Evolutionary conservation across 805 yeast species (phyloP).

Genomic region (Wickerhamiella sorbophila): DNA sequence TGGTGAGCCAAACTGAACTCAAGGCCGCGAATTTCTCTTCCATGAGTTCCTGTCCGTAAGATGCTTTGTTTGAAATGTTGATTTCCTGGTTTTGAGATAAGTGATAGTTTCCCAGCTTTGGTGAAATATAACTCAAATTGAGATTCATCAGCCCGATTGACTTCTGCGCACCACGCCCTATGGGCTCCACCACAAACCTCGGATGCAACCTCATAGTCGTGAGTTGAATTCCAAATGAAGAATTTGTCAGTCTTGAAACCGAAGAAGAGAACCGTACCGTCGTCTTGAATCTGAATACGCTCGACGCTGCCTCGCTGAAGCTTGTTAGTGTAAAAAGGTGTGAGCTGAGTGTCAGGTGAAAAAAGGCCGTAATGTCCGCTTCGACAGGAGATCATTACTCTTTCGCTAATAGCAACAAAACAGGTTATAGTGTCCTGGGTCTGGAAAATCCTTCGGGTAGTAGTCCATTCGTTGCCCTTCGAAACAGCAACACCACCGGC

Average conservation of each 20-base stretch:
- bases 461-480: conserved; percentile 7
- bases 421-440: conserved; percentile 21
- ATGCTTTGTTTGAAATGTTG: conserved; percentile 14
- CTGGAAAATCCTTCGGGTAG: not conserved
- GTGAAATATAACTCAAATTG: conserved; percentile 39
- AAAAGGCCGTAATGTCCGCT: conserved; percentile 18
- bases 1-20: conserved; percentile 33
- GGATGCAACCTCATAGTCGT: conserved; percentile 51
- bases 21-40: conserved; percentile 75
- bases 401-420: conserved; percentile 2
- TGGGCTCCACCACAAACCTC: conserved; percentile 87
- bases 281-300: conserved; percentile 35
- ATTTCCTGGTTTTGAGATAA: conserved; percentile 8
- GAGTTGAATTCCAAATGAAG: conserved; percentile 69
- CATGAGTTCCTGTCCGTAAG: conserved; percentile 62
- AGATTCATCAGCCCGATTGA: conserved; percentile 19
- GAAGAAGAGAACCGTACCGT: conserved; percentile 42
- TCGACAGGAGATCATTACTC: conserved; percentile 15
- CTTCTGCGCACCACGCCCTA: conserved; percentile 54
- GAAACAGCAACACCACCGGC: conserved; percentile 51
- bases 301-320: conserved; percentile 68
- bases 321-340: conserved; percentile 33
- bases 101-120: conserved; percentile 27
- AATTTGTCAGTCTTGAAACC: conserved; percentile 77
- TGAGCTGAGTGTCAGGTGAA: not conserved